These are phyloP conservation scores for Ophiostoma sp. DNA, from an alignment of 2,329 filamentous ascomycete species.

Conservation along the genomic window DNA sequence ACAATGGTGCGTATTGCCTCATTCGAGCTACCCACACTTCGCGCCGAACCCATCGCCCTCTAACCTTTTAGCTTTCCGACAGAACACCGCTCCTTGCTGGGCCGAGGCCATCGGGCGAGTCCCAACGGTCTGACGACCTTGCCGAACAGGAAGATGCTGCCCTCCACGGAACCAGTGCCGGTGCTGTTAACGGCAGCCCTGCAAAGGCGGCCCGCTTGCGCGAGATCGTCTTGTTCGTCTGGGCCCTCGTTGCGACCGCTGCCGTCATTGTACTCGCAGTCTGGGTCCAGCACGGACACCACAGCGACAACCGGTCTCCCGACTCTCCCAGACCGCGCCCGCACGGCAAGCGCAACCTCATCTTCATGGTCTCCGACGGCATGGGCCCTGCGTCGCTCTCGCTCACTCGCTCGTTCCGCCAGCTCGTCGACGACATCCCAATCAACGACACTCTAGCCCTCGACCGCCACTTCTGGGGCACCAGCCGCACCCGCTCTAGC, in stretches of 20 bases:
- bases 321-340: constrained; percentile 26
- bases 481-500: constrained; percentile 77
- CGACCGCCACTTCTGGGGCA: constrained; percentile 85
- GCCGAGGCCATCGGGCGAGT: constrained; percentile 31
- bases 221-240: constrained; percentile 71
- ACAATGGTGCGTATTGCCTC: constrained; percentile 21
- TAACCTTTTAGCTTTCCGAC: constrained; percentile 36
- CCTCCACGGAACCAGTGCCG: constrained; percentile 27
- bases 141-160: constrained; percentile 33
- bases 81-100: constrained; percentile 41
- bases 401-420: constrained; percentile 79
- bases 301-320: constrained; percentile 35
- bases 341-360: constrained; percentile 77
- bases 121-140: constrained; percentile 31
- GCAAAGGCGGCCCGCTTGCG: constrained; percentile 41
- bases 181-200: not conserved
- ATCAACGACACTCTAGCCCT: constrained; percentile 70
- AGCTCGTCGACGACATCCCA: constrained; percentile 68
- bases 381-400: constrained; percentile 93
- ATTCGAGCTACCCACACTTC: not conserved
- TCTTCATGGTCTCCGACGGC: constrained; percentile 99
- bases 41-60: not conserved
- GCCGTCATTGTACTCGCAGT: constrained; percentile 74
- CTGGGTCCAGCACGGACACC: constrained; percentile 64
- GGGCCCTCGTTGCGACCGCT: constrained; percentile 76